These are phyloP conservation scores for Gymnopilus junonius DNA, from an alignment of 768 basidiomycete species.

Conservation along the genomic window DNA sequence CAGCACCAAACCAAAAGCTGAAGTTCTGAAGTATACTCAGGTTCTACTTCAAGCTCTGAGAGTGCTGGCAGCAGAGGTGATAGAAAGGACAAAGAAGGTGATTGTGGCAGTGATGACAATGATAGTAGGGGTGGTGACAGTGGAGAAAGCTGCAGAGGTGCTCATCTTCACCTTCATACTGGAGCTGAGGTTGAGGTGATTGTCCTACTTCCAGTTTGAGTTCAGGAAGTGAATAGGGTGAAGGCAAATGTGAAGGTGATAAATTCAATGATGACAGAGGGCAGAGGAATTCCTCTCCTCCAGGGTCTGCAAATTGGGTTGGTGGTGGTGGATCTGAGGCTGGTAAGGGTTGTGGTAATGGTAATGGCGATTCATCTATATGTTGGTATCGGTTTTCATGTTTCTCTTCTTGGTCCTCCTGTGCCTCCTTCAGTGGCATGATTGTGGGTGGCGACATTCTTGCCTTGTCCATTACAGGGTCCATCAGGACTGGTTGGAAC, in stretches of 20 bases:
- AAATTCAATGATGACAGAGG: not conserved
- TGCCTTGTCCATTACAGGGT: too few species aligned
- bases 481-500: too few species aligned
- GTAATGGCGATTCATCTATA: slow-evolving; percentile 15
- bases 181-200: too few species aligned
- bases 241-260: not conserved
- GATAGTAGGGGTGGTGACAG: not conserved
- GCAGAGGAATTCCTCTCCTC: not conserved
- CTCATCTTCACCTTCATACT: not conserved
- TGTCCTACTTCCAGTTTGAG: too few species aligned
- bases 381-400: slow-evolving; percentile 12
- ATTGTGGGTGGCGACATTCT: too few species aligned
- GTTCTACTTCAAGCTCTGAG: too few species aligned
- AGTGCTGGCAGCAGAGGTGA: not conserved
- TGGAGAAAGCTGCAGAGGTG: not conserved
- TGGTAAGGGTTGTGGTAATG: not conserved
- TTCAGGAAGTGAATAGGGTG: not conserved
- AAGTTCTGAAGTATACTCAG: too few species aligned
- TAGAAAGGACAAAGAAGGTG: too few species aligned
- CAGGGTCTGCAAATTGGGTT: not conserved
- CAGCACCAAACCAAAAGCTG: too few species aligned
- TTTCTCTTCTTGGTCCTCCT: too few species aligned
- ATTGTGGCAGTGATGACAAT: not conserved
- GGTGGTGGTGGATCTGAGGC: not conserved
- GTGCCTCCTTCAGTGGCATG: too few species aligned